phyloP scores from a whole-genome alignment of 2,329 filamentous ascomycete genomes.

The Trichoderma pleuroti region DNA sequence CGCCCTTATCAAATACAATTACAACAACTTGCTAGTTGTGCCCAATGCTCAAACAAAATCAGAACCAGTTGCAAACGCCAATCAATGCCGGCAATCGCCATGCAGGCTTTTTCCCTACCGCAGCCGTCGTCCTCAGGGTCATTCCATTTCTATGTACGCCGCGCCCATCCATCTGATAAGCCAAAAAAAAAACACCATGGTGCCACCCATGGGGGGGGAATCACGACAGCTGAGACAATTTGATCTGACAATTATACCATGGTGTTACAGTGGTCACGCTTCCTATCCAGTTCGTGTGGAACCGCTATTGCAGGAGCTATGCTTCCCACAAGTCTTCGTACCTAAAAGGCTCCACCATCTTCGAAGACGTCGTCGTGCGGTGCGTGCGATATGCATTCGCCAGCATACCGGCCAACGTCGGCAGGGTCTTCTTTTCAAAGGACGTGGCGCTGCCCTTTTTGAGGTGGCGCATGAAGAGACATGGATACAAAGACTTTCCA shows the following conservation, averaged over 20 bases:
- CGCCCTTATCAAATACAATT: not conserved
- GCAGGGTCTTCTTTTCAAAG: constrained; percentile 75
- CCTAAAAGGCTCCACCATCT: constrained; percentile 64
- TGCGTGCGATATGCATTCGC: constrained; percentile 77
- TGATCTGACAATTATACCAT: not conserved
- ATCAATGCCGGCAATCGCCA: constrained; percentile 33
- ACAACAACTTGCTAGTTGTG: not conserved
- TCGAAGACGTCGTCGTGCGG: constrained; percentile 73
- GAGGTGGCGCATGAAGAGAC: constrained; percentile 69
- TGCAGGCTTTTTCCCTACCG: constrained; percentile 59
- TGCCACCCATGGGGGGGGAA: not conserved
- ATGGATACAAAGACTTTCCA: constrained; percentile 61
- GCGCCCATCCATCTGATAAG: too few relatives aligned
- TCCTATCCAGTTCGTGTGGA: constrained; percentile 31
- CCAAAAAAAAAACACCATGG: not conserved
- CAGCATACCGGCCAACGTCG: constrained; percentile 63
- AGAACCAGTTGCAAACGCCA: constrained; percentile 5
- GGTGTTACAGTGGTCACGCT: constrained; percentile 27
- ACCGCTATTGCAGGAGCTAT: constrained; percentile 30
- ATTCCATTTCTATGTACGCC: constrained; percentile 66
- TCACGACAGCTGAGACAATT: not conserved
- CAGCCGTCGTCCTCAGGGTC: constrained; percentile 55
- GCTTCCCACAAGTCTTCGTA: constrained; percentile 50
- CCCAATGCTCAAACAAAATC: not conserved
- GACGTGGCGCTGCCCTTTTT: constrained; percentile 70